Conservation (phyloP, 1,139 yeast species). For the Diutina ranongensis region DNA sequence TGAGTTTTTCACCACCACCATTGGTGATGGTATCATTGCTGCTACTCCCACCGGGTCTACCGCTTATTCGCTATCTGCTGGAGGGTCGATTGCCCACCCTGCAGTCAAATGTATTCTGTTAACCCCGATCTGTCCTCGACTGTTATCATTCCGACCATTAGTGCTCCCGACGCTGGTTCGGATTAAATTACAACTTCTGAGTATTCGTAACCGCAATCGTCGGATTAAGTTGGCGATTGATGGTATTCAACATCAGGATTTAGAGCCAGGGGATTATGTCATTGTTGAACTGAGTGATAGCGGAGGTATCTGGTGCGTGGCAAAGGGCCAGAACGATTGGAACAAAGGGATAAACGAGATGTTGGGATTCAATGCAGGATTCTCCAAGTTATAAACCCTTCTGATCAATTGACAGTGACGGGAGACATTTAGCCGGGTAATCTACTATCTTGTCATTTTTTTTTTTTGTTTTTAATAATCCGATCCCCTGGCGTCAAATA, state of each 20-base stretch:
- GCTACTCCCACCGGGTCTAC: slow-evolving; percentile 95
- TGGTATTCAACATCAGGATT: slow-evolving; percentile 62
- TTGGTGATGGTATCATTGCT: slow-evolving; percentile 80
- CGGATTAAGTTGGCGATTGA: slow-evolving; percentile 58
- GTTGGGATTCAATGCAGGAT: slow-evolving; percentile 79
- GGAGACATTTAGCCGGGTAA: too few species aligned
- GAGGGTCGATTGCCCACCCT: slow-evolving; percentile 91
- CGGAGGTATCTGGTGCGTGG: slow-evolving; percentile 83
- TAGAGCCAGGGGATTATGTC: slow-evolving; percentile 69
- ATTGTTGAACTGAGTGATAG: slow-evolving; percentile 9
- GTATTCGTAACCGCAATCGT: slow-evolving; percentile 29
- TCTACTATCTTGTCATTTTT: too few species aligned
- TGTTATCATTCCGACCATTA: slow-evolving; percentile 77
- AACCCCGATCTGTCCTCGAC: slow-evolving; percentile 86
- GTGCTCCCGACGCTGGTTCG: slow-evolving; percentile 66
- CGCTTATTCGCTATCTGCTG: slow-evolving; percentile 81
- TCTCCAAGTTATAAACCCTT: slow-evolving; percentile 17
- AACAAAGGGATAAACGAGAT: slow-evolving; percentile 77
- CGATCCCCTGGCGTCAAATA: too few species aligned
- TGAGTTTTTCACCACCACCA: slow-evolving; percentile 74
- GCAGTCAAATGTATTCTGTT: slow-evolving; percentile 69
- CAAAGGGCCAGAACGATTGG: slow-evolving; percentile 81
- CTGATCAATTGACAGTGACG: too few species aligned
- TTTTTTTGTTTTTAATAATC: too few species aligned
- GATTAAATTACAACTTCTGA: slow-evolving; percentile 53